phyloP scores from a whole-genome alignment of 495 filamentous ascomycete species.

The Talaromyces wortmannii region DNA sequence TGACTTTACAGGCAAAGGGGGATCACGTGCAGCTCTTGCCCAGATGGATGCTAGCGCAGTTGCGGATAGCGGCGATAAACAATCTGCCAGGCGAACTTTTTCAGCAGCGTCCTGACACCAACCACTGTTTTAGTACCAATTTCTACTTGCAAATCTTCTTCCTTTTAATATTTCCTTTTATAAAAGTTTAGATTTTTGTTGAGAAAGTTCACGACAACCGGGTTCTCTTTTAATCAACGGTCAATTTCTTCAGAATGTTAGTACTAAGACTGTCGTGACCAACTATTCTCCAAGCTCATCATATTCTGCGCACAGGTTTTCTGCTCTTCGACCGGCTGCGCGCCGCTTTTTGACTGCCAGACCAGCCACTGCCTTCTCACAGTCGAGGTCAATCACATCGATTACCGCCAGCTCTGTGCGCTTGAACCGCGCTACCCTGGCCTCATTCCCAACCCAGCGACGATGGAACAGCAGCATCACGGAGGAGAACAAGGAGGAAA shows the following conservation, averaged over 20 bases:
- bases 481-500: constrained; percentile 15
- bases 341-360: constrained; percentile 48
- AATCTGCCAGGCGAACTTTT: too few species aligned
- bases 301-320: neutral
- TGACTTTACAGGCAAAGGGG: too few species aligned
- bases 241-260: neutral
- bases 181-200: neutral
- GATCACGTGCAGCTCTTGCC: too few species aligned
- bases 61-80: too few species aligned
- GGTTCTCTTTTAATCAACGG: neutral
- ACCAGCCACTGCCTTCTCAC: constrained; percentile 33
- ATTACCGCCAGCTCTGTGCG: constrained; percentile 17
- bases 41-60: too few species aligned
- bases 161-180: neutral
- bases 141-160: neutral
- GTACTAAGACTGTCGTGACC: neutral
- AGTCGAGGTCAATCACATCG: constrained; percentile 32
- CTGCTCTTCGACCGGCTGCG: constrained; percentile 44
- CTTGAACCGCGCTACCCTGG: constrained; percentile 11
- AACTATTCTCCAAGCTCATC: too few species aligned
- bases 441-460: constrained; percentile 20
- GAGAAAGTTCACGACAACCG: too few species aligned
- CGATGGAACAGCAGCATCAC: constrained; percentile 34
- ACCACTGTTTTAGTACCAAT: too few species aligned
- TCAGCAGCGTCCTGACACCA: too few species aligned